These are phyloP conservation scores for Aaosphaeria arxii DNA, from an alignment of 2,329 filamentous ascomycete species.

Conservation along the genomic window DNA sequence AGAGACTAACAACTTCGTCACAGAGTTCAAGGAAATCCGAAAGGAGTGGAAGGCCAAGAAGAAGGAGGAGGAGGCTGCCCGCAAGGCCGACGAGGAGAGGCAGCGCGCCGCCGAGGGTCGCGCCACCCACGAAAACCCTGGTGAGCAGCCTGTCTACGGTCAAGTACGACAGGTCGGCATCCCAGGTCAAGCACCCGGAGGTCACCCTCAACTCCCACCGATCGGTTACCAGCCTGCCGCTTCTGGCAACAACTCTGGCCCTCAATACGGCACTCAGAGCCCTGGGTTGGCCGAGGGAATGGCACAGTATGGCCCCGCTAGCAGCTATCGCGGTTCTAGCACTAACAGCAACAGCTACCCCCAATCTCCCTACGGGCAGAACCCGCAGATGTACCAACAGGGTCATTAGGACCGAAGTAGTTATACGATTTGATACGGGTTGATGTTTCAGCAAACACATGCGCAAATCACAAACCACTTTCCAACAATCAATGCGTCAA, in stretches of 20 bases:
- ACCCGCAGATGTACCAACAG: slow-evolving; percentile 49
- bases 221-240: slow-evolving; percentile 51
- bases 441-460: slow-evolving; percentile 19
- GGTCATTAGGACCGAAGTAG: slow-evolving; percentile 26
- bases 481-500: slow-evolving; percentile 15
- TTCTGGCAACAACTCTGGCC: slow-evolving; percentile 39
- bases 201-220: slow-evolving; percentile 48
- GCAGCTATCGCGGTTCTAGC: slow-evolving; percentile 41
- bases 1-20: slow-evolving; percentile 29
- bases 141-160: slow-evolving; percentile 47
- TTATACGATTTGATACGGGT: slow-evolving; percentile 5
- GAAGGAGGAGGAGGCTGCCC: slow-evolving; percentile 92
- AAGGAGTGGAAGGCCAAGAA: slow-evolving; percentile 99
- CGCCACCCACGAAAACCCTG: slow-evolving; percentile 53
- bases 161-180: slow-evolving; percentile 46
- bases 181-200: slow-evolving; percentile 42
- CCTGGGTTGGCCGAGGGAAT: slow-evolving; percentile 48
- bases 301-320: slow-evolving; percentile 46
- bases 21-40: slow-evolving; percentile 98
- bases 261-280: slow-evolving; percentile 46
- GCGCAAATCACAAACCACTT: slow-evolving; percentile 15
- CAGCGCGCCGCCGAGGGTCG: slow-evolving; percentile 60
- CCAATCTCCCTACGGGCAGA: slow-evolving; percentile 49
- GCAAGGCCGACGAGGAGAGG: slow-evolving; percentile 86
- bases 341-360: slow-evolving; percentile 48